Evolutionary conservation across 306 rosid species (phyloP).

Genomic region (Inga oerstediana): DNA sequence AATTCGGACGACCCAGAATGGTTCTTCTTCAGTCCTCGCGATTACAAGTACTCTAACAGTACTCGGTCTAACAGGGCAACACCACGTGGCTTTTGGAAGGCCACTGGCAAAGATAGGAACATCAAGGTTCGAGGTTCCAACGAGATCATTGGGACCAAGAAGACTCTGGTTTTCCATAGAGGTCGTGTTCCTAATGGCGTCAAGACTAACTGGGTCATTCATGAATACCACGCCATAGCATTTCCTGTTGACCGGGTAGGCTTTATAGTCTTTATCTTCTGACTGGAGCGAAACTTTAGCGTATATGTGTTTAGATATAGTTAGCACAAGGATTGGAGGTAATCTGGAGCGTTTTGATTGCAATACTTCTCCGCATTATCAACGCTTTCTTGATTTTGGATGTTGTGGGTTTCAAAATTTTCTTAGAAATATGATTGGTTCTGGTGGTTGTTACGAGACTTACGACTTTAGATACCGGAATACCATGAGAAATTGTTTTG

Average conservation of each 20-base stretch:
- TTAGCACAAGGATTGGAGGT: background rate
- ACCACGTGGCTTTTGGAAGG: conserved; percentile 65
- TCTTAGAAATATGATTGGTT: background rate
- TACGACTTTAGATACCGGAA: background rate
- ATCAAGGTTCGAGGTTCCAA: conserved; percentile 37
- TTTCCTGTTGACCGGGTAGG: conserved; percentile 42
- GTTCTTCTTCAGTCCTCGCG: conserved; percentile 59
- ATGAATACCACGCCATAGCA: conserved; percentile 52
- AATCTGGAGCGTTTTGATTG: background rate
- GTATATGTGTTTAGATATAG: background rate
- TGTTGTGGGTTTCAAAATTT: background rate
- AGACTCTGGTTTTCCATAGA: conserved; percentile 54
- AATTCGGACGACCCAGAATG: conserved; percentile 52
- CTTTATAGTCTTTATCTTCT: background rate
- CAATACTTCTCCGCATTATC: background rate
- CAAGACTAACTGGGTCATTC: conserved; percentile 64
- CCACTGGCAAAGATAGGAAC: conserved; percentile 49
- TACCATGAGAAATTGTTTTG: background rate
- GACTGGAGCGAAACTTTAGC: background rate
- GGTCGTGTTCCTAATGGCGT: conserved; percentile 39
- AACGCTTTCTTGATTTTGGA: background rate
- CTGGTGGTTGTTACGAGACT: background rate
- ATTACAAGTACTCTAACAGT: conserved; percentile 43
- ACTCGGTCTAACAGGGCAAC: conserved; percentile 50
- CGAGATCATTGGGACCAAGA: conserved; percentile 57